Evolutionary conservation across 1,284 basidiomycete genomes (phyloP).

Genomic region (Crepidotus sp.): DNA sequence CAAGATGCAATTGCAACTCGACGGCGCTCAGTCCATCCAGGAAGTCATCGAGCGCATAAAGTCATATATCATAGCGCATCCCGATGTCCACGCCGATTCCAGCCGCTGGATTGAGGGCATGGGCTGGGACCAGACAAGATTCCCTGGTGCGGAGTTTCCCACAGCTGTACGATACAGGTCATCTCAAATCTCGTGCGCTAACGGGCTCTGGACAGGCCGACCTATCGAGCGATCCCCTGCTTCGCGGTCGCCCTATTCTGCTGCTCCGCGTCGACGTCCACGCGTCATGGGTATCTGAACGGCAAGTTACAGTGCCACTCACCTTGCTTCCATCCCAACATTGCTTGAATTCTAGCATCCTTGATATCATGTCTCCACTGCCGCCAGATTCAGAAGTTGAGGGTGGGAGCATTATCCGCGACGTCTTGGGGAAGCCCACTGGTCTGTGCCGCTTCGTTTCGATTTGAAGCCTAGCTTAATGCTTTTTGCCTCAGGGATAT

Average conservation of each 20-base stretch:
- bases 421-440: constrained; percentile 56
- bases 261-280: constrained; percentile 76
- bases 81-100: constrained; percentile 43
- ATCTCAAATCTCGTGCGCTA: not conserved
- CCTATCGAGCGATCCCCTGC: constrained; percentile 51
- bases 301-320: constrained; percentile 16
- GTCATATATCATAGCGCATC: constrained; percentile 48
- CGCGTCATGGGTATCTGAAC: constrained; percentile 75
- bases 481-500: constrained; percentile 40
- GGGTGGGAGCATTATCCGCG: constrained; percentile 72
- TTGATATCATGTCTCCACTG: constrained; percentile 51
- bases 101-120: constrained; percentile 74
- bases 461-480: not conserved
- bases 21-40: constrained; percentile 47
- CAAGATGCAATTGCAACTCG: constrained; percentile 56
- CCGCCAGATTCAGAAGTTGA: constrained; percentile 42
- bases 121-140: constrained; percentile 90
- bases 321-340: not conserved
- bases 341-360: constrained; percentile 26
- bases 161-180: constrained; percentile 50
- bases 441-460: constrained; percentile 35
- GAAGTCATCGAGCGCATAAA: constrained; percentile 60
- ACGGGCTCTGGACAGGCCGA: constrained; percentile 37
- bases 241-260: constrained; percentile 59
- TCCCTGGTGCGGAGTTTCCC: constrained; percentile 63